Conservation (phyloP, 1,284 basidiomycete species). For the Athelia psychrophila region DNA sequence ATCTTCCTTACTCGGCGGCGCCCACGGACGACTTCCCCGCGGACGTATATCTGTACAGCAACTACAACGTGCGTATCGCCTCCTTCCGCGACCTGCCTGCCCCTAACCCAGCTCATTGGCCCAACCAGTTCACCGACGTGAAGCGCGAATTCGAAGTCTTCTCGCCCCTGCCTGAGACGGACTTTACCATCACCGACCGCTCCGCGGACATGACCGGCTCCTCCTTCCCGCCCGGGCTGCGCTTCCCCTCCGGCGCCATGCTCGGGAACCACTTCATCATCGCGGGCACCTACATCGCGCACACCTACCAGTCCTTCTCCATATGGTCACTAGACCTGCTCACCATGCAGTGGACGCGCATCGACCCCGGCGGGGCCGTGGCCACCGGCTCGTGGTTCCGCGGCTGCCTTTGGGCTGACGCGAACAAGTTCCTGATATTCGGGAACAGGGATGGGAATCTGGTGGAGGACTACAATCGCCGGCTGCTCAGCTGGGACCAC, state of each 20-base stretch:
- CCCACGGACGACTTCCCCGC: slow-evolving; percentile 74
- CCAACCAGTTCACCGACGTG: slow-evolving; percentile 86
- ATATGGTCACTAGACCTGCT: slow-evolving; percentile 86
- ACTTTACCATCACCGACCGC: slow-evolving; percentile 70
- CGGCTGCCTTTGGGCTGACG: slow-evolving; percentile 76
- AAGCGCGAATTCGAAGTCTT: slow-evolving; percentile 90
- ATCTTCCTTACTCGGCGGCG: slow-evolving; percentile 70
- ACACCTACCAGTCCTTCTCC: slow-evolving; percentile 86
- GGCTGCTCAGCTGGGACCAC: slow-evolving; percentile 88
- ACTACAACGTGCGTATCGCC: slow-evolving; percentile 72
- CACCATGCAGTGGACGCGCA: slow-evolving; percentile 81
- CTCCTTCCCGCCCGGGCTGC: slow-evolving; percentile 84
- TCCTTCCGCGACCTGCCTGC: slow-evolving; percentile 3
- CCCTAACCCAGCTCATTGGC: no score
- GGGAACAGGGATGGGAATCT: slow-evolving; percentile 86
- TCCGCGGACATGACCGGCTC: slow-evolving; percentile 75
- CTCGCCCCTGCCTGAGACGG: slow-evolving; percentile 68
- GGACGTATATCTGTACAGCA: slow-evolving; percentile 81
- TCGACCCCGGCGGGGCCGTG: slow-evolving; percentile 80
- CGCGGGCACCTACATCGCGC: slow-evolving; percentile 87
- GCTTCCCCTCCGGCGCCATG: slow-evolving; percentile 91
- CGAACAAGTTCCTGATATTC: slow-evolving; percentile 84
- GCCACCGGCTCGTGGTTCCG: slow-evolving; percentile 87
- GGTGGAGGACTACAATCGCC: slow-evolving; percentile 88
- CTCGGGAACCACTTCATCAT: slow-evolving; percentile 87